Evolutionary conservation across 129 eudicot genomes (phyloP).

Genomic region (Artemisia tridentata): DNA sequence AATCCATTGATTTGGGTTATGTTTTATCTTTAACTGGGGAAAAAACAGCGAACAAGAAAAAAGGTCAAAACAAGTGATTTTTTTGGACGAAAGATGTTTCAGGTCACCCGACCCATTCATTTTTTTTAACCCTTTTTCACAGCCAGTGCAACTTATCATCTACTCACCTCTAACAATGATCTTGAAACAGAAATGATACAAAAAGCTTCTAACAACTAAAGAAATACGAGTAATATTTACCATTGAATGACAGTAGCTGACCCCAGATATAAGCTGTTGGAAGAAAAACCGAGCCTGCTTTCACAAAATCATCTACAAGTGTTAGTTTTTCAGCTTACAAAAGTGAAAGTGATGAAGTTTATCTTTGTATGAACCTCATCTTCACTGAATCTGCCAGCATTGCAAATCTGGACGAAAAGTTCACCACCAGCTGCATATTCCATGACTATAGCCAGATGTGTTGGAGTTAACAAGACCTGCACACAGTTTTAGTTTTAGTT

Average conservation of each 20-base stretch:
- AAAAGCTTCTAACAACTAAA: background rate
- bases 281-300: constrained; percentile 83
- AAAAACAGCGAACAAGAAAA: background rate
- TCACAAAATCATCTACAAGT: constrained; percentile 14
- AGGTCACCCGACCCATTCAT: background rate
- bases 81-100: background rate
- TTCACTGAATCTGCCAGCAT: constrained; percentile 74
- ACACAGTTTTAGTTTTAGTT: constrained; percentile 10
- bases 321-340: constrained; percentile 25
- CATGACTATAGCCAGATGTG: constrained; percentile 71
- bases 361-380: constrained; percentile 46
- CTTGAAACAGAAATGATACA: background rate
- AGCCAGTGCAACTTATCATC: background rate
- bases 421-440: constrained; percentile 85
- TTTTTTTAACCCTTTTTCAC: background rate
- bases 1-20: too few relatives aligned
- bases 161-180: background rate
- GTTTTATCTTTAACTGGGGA: too few relatives aligned
- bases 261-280: constrained; percentile 91
- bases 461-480: constrained; percentile 64
- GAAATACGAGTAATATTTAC: constrained; percentile 32
- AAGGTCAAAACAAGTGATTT: background rate
- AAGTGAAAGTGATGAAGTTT: constrained; percentile 5
- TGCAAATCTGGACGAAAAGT: constrained; percentile 61
- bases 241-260: constrained; percentile 84